A percentile compares a stretch with the other conserved stretches of the same genome.
phyloP scores from a whole-genome alignment of 306 rosid genomes.

The Adenanthera pavonina region DNA sequence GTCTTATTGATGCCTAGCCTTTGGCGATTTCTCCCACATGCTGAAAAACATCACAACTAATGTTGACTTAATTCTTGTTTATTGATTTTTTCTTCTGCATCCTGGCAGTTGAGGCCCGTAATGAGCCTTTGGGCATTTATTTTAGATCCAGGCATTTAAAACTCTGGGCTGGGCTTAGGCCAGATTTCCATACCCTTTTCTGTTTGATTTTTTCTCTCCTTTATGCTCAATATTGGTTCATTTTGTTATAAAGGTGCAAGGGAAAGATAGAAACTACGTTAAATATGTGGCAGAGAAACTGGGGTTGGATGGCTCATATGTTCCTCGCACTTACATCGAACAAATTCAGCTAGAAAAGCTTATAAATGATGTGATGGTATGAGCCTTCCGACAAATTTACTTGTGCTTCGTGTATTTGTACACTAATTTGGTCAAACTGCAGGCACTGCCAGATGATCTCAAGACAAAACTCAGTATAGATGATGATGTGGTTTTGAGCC shows the following conservation, averaged over 20 bases:
- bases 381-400: conserved; percentile 36
- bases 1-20: neutral
- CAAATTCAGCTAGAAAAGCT: conserved; percentile 99
- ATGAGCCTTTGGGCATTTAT: conserved; percentile 18
- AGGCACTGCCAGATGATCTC: conserved; percentile 97
- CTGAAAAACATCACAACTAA: conserved; percentile 3
- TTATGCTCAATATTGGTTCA: conserved; percentile 36
- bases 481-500: conserved; percentile 81
- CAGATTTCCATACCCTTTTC: conserved; percentile 7
- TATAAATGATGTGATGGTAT: conserved; percentile 96
- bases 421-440: conserved; percentile 54
- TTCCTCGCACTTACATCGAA: conserved; percentile 96
- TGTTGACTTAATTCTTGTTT: conserved; percentile 18
- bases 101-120: conserved; percentile 3
- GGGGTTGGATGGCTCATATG: conserved; percentile 84
- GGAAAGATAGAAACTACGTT: conserved; percentile 76
- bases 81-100: neutral
- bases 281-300: conserved; percentile 78
- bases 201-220: conserved; percentile 29
- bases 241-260: conserved; percentile 83
- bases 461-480: conserved; percentile 88
- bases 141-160: conserved; percentile 11
- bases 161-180: conserved; percentile 21
- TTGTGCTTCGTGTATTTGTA: conserved; percentile 31
- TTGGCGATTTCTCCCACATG: neutral